phyloP scores from a whole-genome alignment of 2,329 filamentous ascomycete species.

The Delphinella strobiligena region DNA sequence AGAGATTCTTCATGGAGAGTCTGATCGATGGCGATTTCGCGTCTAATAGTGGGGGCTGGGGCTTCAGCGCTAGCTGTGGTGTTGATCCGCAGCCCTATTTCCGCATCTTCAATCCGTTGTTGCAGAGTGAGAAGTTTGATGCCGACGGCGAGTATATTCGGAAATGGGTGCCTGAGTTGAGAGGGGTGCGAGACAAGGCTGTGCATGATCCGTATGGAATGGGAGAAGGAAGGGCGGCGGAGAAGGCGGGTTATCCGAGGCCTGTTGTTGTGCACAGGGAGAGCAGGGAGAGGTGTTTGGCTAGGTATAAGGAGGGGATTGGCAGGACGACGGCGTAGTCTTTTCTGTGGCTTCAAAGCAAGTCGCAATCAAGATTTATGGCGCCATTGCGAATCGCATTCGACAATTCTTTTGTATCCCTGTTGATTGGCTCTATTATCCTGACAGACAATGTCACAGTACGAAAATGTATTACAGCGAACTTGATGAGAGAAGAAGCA shows the following conservation, averaged over 20 bases:
- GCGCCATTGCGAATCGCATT: too few relatives aligned
- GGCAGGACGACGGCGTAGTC: slow-evolving; percentile 34
- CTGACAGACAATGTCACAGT: too few relatives aligned
- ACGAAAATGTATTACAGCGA: too few relatives aligned
- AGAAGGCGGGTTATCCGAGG: slow-evolving; percentile 59
- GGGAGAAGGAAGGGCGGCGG: slow-evolving; percentile 46
- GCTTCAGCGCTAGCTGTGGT: slow-evolving; percentile 53
- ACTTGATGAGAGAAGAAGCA: too few relatives aligned
- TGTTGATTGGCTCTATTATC: too few relatives aligned
- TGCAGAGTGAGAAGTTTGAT: slow-evolving; percentile 83
- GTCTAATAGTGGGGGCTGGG: slow-evolving; percentile 63
- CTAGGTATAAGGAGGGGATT: slow-evolving; percentile 56
- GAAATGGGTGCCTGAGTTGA: slow-evolving; percentile 69
- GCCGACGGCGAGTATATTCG: slow-evolving; percentile 66
- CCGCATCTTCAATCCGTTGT: slow-evolving; percentile 73
- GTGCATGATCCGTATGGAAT: slow-evolving; percentile 72
- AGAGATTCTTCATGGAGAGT: slow-evolving; percentile 71
- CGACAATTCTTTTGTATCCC: too few relatives aligned
- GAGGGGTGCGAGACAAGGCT: slow-evolving; percentile 49
- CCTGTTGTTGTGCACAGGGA: slow-evolving; percentile 64
- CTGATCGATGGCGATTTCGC: slow-evolving; percentile 71
- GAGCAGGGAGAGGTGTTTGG: slow-evolving; percentile 54
- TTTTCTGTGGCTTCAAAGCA: too few relatives aligned
- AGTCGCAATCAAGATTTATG: too few relatives aligned
- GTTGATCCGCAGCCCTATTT: slow-evolving; percentile 87